Conservation (phyloP, 2,329 filamentous ascomycete genomes). For the Trichoderma asperellum region DNA sequence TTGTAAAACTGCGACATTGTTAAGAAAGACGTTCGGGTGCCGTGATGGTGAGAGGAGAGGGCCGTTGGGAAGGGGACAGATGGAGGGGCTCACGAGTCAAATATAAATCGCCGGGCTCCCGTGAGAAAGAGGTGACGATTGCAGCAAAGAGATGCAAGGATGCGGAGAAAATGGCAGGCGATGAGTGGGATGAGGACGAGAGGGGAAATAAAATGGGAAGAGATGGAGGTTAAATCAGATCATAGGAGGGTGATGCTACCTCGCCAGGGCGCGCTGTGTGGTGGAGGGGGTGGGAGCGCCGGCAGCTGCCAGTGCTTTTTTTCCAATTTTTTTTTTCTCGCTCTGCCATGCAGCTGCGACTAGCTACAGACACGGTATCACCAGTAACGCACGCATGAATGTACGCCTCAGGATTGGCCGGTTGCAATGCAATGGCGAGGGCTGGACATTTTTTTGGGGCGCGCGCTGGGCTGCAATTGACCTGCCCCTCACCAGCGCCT, state of each 20-base stretch:
- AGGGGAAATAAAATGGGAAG: constrained; percentile 21
- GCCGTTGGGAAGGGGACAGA: constrained; percentile 1
- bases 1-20: constrained; percentile 41
- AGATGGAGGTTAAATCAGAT: constrained; percentile 5
- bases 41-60: neutral
- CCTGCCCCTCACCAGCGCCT: constrained; percentile 4
- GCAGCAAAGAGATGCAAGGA: constrained; percentile 1
- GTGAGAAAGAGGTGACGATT: constrained; percentile 19
- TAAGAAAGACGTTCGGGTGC: constrained; percentile 7
- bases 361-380: constrained; percentile 1
- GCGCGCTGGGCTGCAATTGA: constrained; percentile 1
- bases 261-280: neutral
- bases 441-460: constrained; percentile 8
- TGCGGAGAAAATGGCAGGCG: constrained; percentile 8
- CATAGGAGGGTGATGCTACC: constrained; percentile 14
- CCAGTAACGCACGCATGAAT: constrained; percentile 3
- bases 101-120: constrained; percentile 21
- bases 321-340: neutral
- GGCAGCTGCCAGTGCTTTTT: constrained; percentile 23
- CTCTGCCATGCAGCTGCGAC: neutral
- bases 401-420: constrained; percentile 8
- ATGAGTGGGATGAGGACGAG: constrained; percentile 7
- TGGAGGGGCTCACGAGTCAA: constrained; percentile 19
- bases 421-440: neutral
- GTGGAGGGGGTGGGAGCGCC: constrained; percentile 20